phyloP scores from a whole-genome alignment of 2,329 filamentous ascomycete genomes.

The Pseudocercospora crystallina region DNA sequence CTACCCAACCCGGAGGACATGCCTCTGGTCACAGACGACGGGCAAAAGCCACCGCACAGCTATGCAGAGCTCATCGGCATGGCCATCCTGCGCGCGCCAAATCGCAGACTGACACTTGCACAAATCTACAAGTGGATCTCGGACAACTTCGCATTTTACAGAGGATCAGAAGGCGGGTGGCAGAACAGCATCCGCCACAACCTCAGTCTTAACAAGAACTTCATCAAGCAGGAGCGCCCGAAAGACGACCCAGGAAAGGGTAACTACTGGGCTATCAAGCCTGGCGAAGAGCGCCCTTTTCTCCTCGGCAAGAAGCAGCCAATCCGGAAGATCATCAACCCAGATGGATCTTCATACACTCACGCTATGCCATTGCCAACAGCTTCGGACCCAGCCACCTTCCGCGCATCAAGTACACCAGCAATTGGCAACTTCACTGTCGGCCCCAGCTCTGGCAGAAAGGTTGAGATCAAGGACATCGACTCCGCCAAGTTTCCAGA shows the following conservation, averaged over 20 bases:
- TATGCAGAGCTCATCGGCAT: slow-evolving; percentile 95
- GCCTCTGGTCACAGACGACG: slow-evolving; percentile 78
- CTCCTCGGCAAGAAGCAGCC: slow-evolving; percentile 75
- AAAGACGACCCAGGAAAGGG: slow-evolving; percentile 98
- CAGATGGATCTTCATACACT: slow-evolving; percentile 49
- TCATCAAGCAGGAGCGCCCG: slow-evolving; percentile 90
- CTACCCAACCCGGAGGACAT: slow-evolving; percentile 77
- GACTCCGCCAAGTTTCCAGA: slow-evolving; percentile 53
- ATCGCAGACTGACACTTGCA: slow-evolving; percentile 79
- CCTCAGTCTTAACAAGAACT: slow-evolving; percentile 92
- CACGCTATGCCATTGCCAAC: slow-evolving; percentile 28
- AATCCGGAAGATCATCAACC: slow-evolving; percentile 54
- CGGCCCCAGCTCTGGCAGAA: slow-evolving; percentile 31
- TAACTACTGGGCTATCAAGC: slow-evolving; percentile 92
- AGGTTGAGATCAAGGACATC: slow-evolving; percentile 42
- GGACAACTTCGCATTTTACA: slow-evolving; percentile 89
- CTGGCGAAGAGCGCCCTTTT: slow-evolving; percentile 86
- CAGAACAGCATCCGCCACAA: slow-evolving; percentile 99
- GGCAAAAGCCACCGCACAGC: slow-evolving; percentile 83
- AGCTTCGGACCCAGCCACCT: slow-evolving; percentile 28
- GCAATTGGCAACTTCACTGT: slow-evolving; percentile 38
- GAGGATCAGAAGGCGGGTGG: slow-evolving; percentile 82
- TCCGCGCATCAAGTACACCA: slow-evolving; percentile 41
- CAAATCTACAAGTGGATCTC: slow-evolving; percentile 99
- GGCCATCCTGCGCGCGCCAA: slow-evolving; percentile 86